Evolutionary conservation across 2,329 filamentous ascomycete species (phyloP).

Genomic region (Phialocephala subalpina): DNA sequence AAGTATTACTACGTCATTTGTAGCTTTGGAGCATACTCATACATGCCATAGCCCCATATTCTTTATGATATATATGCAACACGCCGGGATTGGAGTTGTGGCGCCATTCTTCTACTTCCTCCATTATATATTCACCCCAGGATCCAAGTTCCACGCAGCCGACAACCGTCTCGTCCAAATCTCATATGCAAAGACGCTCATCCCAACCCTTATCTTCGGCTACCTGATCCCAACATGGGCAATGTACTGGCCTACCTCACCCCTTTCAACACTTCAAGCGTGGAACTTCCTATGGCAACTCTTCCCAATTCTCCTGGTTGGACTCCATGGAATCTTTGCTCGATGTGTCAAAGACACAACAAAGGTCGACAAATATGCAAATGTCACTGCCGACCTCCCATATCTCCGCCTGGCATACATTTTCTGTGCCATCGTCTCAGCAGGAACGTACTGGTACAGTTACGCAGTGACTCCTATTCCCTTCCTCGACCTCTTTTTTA

Average conservation of each 20-base stretch:
- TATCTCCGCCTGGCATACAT: constrained; percentile 27
- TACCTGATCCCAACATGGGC: constrained; percentile 34
- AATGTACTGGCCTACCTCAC: constrained; percentile 28
- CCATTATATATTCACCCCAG: constrained; percentile 41
- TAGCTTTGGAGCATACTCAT: neutral
- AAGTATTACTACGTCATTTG: neutral
- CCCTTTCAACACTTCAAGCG: constrained; percentile 25
- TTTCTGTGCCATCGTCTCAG: constrained; percentile 18
- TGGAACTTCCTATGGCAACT: constrained; percentile 28
- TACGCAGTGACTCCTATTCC: constrained; percentile 23
- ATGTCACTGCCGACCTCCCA: constrained; percentile 23
- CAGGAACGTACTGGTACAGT: constrained; percentile 21
- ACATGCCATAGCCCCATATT: constrained; percentile 2
- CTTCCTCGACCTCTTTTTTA: constrained; percentile 33
- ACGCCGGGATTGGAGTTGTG: constrained; percentile 40
- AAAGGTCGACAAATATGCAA: constrained; percentile 6
- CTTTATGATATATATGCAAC: constrained; percentile 36
- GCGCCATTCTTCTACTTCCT: constrained; percentile 45
- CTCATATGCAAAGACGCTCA: constrained; percentile 37
- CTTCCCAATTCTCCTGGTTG: constrained; percentile 30
- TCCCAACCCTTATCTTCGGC: constrained; percentile 38
- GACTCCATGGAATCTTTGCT: constrained; percentile 26
- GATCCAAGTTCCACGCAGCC: constrained; percentile 40
- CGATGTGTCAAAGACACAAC: constrained; percentile 22
- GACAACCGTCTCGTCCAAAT: constrained; percentile 43